Evolutionary conservation across 345 rosid species (phyloP), one percentile per base, ranked within the genome.

Genomic region (Trapa bicornis): DNA sequence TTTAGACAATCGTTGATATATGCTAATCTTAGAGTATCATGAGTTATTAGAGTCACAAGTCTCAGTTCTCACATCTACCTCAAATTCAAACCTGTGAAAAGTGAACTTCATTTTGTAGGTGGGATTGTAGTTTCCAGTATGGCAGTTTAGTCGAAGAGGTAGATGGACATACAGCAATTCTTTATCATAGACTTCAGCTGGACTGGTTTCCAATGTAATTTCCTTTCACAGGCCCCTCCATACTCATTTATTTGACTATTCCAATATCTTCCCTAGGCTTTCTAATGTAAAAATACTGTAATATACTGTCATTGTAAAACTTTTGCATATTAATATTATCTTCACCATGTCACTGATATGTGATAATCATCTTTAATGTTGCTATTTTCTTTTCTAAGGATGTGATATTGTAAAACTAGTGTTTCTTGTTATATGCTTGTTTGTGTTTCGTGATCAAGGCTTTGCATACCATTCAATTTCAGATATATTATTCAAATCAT

Each of bases 91-190:
- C 29, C 13, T 36, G 39, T 61, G 38, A 61, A 17, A 13, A 38
- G 42, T 54, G 32, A 41, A n/a, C 36, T 10, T 35, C 37, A 37
- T 77, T 70, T 63, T 80, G 83, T 87, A 95, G 99, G 83, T 95
- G 99, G 99, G 99, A 95, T 79, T 86, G 94, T 80, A 95, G 96
- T 75, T 95, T 95, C 74, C 96, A 87, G 37, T 64, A 80, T 78
- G 97, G 99, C 70, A 87, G 96, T 73, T 80, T 95, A 77, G 99
- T 95, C 75, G 99, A 95, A 82, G 98, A 95, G 82, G 99, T 95
- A 22, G 99, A 95, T 84, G 99, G 99, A 64, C 99, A 91, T 77
- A 95, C 98, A 43, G 99, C 99, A 71, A 74, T 95, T 78, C 87
- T 95, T 66, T 91, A 95, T 82, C 97, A 91, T 78, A 81, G 86